Evolutionary conservation across 2,329 filamentous ascomycete genomes (phyloP), one percentile per base, ranked within the genome.

Genomic region (Cercospora brassicicola): DNA sequence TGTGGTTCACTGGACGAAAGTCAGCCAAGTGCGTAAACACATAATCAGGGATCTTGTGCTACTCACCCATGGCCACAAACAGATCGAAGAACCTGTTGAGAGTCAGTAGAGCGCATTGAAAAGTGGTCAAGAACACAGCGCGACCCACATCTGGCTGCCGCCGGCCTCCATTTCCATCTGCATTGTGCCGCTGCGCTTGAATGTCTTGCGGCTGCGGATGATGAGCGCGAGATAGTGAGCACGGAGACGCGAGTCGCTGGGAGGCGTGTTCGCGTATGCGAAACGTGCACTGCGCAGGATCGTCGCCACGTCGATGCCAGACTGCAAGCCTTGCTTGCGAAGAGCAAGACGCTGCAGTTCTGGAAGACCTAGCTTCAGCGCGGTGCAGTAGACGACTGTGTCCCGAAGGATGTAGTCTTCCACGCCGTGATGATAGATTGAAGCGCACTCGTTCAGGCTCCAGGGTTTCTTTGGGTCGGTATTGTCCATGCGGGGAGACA

Each of bases 111-210:
- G 11, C 23, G 48, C 48, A 28, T 30, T 15, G 2, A 2, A 28
- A 15, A 55, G 5, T 15, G 48, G 23, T 15, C 26, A n/a, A 26
- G 26, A 28, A 55, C 13, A n/a, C 48, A 26, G 23, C 23, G 23
- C 48, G 11, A 28, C 48, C 26, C 48, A 55, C 84, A 97, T 87
- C 86, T 94, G 94, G 66, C 75, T 76, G 83, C 86, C 93, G 81
- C 94, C 93, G 82, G 89, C 89, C 85, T 97, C 92, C 94, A 98
- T 97, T 85, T 97, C 94, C 84, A 91, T 90, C 87, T 97, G 94
- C 93, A 97, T 96, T 82, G 94, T 97, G 83, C 94, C 94, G 85
- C 93, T 97, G 83, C 91, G 90, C 90, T 97, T 97, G 83, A 98
- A 97, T 78, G 93, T 97, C 86, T 93, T 93, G 82, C 94, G 92